Evolutionary conservation across 352 stramenopile genomes (phyloP).

Genomic region (Phytophthora hibernalis): DNA sequence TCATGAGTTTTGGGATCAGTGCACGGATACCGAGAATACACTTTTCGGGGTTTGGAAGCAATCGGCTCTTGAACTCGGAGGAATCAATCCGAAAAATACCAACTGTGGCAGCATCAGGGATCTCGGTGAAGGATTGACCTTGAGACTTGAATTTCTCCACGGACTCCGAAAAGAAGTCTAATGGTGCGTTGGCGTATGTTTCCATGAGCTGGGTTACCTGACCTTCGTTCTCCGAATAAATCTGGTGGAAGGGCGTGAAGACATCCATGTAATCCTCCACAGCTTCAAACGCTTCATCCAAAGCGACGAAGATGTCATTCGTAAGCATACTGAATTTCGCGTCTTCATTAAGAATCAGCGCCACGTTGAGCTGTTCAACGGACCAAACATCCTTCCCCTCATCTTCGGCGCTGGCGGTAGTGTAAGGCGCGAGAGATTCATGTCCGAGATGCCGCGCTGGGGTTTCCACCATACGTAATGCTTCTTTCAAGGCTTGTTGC

Average conservation of each 20-base stretch:
- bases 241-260: slow-evolving; percentile 90
- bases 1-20: slow-evolving; percentile 93
- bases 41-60: slow-evolving; percentile 91
- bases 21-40: slow-evolving; percentile 86
- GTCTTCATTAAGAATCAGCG: slow-evolving; percentile 86
- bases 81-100: slow-evolving; percentile 95
- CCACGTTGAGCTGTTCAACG: slow-evolving; percentile 80
- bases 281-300: slow-evolving; percentile 83
- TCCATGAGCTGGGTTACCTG: slow-evolving; percentile 71
- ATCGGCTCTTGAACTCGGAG: slow-evolving; percentile 79
- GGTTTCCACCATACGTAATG: slow-evolving; percentile 88
- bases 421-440: slow-evolving; percentile 79
- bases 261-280: slow-evolving; percentile 91
- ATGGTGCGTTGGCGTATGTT: slow-evolving; percentile 70
- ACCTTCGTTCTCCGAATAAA: slow-evolving; percentile 85
- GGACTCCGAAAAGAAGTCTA: slow-evolving; percentile 84
- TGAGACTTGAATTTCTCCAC: slow-evolving; percentile 88
- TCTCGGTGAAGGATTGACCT: slow-evolving; percentile 79
- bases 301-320: slow-evolving; percentile 84
- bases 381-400: slow-evolving; percentile 86
- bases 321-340: slow-evolving; percentile 82
- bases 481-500: slow-evolving; percentile 84
- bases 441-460: slow-evolving; percentile 85
- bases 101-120: slow-evolving; percentile 84
- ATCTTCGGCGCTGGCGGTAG: slow-evolving; percentile 81